Percentiles rank a stretch among this genome's conserved stretches.
These are phyloP conservation scores for Wickerhamiella siamensis DNA, from an alignment of 805 yeast species.

Conservation along the genomic window DNA sequence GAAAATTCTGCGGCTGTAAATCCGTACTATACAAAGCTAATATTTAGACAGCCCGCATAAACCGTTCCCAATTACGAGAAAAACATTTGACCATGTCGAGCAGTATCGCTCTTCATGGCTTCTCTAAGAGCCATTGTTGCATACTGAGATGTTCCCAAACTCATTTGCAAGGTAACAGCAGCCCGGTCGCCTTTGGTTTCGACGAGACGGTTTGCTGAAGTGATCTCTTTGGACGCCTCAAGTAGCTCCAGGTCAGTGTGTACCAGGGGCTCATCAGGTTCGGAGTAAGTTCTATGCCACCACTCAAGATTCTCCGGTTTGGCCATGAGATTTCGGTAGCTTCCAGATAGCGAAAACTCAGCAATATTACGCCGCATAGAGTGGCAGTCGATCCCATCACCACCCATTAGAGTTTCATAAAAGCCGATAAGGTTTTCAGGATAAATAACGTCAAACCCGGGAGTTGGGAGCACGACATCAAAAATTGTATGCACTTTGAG, in stretches of 20 bases:
- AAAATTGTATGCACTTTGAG: slow-evolving; percentile 46
- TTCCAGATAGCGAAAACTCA: slow-evolving; percentile 86
- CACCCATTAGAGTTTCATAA: slow-evolving; percentile 56
- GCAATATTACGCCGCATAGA: slow-evolving; percentile 71
- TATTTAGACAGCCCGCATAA: too few relatives aligned
- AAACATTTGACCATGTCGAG: slow-evolving; percentile 17
- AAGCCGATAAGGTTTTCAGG: slow-evolving; percentile 56
- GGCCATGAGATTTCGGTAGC: slow-evolving; percentile 62
- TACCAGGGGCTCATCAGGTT: slow-evolving; percentile 55
- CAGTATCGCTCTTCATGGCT: slow-evolving; percentile 41
- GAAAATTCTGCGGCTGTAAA: too few relatives aligned
- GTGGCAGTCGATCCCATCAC: slow-evolving; percentile 71
- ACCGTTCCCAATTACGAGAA: too few relatives aligned
- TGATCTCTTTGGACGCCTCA: slow-evolving; percentile 2
- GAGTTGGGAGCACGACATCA: slow-evolving; percentile 89
- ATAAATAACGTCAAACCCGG: slow-evolving; percentile 84
- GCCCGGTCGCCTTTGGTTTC: slow-evolving; percentile 33
- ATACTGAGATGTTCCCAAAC: slow-evolving; percentile 73
- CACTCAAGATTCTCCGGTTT: slow-evolving; percentile 53
- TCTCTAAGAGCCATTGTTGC: slow-evolving; percentile 98
- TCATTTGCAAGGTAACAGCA: slow-evolving; percentile 65
- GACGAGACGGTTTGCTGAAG: slow-evolving; percentile 20
- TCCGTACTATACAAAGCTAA: too few relatives aligned
- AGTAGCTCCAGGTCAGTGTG: slow-evolving; percentile 61
- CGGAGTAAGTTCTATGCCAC: slow-evolving; percentile 44